Conservation (phyloP, 2,329 filamentous ascomycete genomes). For the Lojkania enalia region DNA sequence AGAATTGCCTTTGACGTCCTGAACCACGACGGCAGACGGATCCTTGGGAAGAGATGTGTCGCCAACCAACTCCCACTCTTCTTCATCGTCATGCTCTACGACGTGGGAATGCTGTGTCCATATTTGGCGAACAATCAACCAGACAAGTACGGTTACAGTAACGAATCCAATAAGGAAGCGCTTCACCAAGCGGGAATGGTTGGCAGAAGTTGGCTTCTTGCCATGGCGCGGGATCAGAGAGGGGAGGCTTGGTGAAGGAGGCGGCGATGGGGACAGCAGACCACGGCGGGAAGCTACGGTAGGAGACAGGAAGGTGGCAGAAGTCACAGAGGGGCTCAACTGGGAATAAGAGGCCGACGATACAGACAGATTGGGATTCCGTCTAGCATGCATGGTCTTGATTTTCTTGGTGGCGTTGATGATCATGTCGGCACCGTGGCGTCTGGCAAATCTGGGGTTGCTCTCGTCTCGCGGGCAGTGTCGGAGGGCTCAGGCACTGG, state of each 20-base stretch:
- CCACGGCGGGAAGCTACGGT: constrained; percentile 50
- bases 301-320: constrained; percentile 41
- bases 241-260: constrained; percentile 71
- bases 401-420: constrained; percentile 40
- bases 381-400: constrained; percentile 50
- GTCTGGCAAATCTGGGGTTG: not conserved
- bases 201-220: constrained; percentile 61
- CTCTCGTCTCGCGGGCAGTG: not conserved
- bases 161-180: constrained; percentile 60
- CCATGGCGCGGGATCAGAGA: constrained; percentile 67
- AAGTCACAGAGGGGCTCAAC: constrained; percentile 40
- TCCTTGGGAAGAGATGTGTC: constrained; percentile 69
- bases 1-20: constrained; percentile 64
- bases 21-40: constrained; percentile 72
- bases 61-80: constrained; percentile 68
- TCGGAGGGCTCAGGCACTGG: too few relatives aligned
- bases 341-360: constrained; percentile 45
- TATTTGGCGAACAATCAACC: constrained; percentile 49
- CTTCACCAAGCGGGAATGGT: constrained; percentile 58
- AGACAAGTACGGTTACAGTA: constrained; percentile 53
- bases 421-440: constrained; percentile 30
- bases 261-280: constrained; percentile 69
- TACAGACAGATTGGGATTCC: constrained; percentile 53
- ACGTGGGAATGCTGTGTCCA: constrained; percentile 24
- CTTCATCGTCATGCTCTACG: constrained; percentile 21